Conservation (phyloP, 805 yeast genomes). For the Nakazawaea anatomiae region DNA sequence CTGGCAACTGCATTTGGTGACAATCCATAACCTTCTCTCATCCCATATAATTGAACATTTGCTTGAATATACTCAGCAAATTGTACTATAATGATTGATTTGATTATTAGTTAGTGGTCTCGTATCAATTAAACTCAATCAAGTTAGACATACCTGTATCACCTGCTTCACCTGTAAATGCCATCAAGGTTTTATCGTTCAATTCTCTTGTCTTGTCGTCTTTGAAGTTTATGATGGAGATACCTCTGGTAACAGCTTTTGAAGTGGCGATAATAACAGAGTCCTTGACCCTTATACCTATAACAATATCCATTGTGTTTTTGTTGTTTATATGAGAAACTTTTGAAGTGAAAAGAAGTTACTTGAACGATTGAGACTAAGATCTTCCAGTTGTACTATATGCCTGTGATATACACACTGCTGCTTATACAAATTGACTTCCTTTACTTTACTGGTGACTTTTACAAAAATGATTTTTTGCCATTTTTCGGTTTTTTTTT, state of each 20-base stretch:
- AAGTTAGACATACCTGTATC: constrained; percentile 50
- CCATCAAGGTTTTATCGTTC: constrained; percentile 74
- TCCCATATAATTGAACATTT: constrained; percentile 79
- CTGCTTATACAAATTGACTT: too few species aligned
- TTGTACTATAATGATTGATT: constrained; percentile 38
- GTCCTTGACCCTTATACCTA: constrained; percentile 81
- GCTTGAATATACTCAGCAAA: constrained; percentile 95
- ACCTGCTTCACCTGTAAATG: constrained; percentile 94
- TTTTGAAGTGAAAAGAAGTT: too few species aligned
- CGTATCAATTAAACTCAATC: neutral
- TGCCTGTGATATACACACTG: too few species aligned
- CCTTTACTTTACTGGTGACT: too few species aligned
- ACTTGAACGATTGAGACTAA: too few species aligned
- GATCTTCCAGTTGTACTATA: too few species aligned
- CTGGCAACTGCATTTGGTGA: constrained; percentile 84
- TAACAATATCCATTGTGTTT: constrained; percentile 39
- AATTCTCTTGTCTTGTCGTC: constrained; percentile 78
- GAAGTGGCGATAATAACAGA: constrained; percentile 90
- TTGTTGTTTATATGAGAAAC: neutral
- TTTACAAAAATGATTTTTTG: neutral
- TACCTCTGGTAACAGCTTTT: constrained; percentile 87
- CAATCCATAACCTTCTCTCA: constrained; percentile 79
- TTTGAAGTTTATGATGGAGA: constrained; percentile 67
- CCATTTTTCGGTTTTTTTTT: neutral
- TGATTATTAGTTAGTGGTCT: neutral